Base-by-base conservation (phyloP, 2,329 filamentous ascomycete genomes). In the Ophiocordyceps sinensis region DNA sequence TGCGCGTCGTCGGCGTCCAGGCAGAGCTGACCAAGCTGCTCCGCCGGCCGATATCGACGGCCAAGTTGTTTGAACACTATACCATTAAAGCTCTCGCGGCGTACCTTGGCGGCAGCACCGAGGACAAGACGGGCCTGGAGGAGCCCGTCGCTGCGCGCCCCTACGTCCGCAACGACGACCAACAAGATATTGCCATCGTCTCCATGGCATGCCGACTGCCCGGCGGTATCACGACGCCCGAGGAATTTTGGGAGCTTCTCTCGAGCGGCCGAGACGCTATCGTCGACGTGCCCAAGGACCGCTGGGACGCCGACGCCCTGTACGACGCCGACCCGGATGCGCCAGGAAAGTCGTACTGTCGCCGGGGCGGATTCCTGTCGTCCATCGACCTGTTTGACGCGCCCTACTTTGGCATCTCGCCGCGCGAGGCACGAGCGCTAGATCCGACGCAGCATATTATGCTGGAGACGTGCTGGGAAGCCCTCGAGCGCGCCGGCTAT, bases 401-500 rank as follows among this genome's bases (percentile, higher is more conserved):
- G 3, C 60, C 62, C 0, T 68, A 68, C 47, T 69, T 70, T 47
- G 63, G 59, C 37, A 51, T 68, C 23, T 67, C 66, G 1, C 62
- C 66, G 41, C 64, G 64, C 42, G 64, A 69, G 49, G 65, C 61
- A 32, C 57, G 55, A 36, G 61, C 63, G 1, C 63, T 71, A 59
- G 68, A 71, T 37, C 68, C 68, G 1, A 62, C 67, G 43, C 67
- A 70, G 44, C 59, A 64, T 0, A 51, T 71, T 13, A 55, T 68
- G 38, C 56, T 70, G 3, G 67, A 71, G 49, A 66, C 63, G 41
- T 64, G 65, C 3, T 71, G 65, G 47, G 68, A 72, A 49, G 65
- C 63, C 0, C 57, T 71, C 23, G 68, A 71, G 47, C 65, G 62
- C 32, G 66, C 66, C 2, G 67, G 67, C 15, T 62, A 69, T 28